A percentile compares a stretch with the other conserved stretches of the same genome.
Evolutionary conservation across 352 stramenopile genomes (phyloP).

Genomic region (Phytophthora sp.): DNA sequence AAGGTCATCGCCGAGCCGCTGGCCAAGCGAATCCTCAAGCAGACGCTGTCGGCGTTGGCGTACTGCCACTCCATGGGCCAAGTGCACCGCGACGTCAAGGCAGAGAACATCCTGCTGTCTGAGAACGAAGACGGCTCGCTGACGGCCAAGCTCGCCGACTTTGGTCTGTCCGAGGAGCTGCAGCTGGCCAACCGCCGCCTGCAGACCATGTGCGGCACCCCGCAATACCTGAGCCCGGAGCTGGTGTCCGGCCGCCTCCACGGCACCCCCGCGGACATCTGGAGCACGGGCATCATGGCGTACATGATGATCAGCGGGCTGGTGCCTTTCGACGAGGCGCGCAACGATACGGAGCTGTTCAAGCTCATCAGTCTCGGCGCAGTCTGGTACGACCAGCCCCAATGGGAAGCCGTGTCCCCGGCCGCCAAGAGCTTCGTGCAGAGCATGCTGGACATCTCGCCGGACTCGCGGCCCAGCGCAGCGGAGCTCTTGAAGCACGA

Average conservation of each 20-base stretch:
- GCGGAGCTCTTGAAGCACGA: constrained; percentile 59
- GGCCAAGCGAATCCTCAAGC: constrained; percentile 75
- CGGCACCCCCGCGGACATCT: constrained; percentile 94
- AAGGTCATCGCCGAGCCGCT: constrained; percentile 68
- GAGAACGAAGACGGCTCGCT: constrained; percentile 79
- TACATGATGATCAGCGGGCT: constrained; percentile 90
- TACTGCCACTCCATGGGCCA: constrained; percentile 91
- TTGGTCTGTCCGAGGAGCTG: constrained; percentile 90
- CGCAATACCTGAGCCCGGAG: constrained; percentile 97
- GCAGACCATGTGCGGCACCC: constrained; percentile 94
- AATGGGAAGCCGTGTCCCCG: constrained; percentile 83
- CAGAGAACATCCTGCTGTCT: constrained; percentile 87
- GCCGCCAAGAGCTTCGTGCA: constrained; percentile 89
- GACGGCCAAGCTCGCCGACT: constrained; percentile 91
- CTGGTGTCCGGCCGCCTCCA: constrained; percentile 93
- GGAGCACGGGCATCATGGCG: constrained; percentile 95
- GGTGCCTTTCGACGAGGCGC: constrained; percentile 63
- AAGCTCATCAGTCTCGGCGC: constrained; percentile 91
- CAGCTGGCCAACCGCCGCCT: constrained; percentile 88
- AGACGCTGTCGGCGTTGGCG: constrained; percentile 75
- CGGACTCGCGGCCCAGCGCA: constrained; percentile 65
- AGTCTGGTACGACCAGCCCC: constrained; percentile 91
- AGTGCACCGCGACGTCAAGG: constrained; percentile 89
- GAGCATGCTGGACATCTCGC: constrained; percentile 87
- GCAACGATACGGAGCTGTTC: constrained; percentile 57